Percentiles rank a stretch among this genome's conserved stretches.
Conservation (phyloP, 208 protist species). For the Acanthamoeba castellanii region DNA sequence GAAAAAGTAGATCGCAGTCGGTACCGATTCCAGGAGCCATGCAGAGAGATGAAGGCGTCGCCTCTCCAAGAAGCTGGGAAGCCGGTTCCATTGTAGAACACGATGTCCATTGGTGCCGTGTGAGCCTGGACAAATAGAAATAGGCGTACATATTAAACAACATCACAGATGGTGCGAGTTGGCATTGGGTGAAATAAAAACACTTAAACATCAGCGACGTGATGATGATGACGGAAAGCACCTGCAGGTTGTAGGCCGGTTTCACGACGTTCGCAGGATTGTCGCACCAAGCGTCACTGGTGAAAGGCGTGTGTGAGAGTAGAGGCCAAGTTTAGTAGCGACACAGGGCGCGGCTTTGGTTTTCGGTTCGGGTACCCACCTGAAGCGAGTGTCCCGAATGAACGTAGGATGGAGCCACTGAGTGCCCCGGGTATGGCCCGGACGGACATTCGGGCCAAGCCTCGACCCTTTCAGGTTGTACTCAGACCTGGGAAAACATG, state of each 20-base stretch:
- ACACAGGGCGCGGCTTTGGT: background rate
- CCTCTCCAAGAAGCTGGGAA: background rate
- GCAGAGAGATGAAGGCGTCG: conserved; percentile 46
- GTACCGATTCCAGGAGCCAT: conserved; percentile 55
- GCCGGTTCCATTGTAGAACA: conserved; percentile 11
- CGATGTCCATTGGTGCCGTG: conserved; percentile 39
- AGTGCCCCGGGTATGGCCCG: background rate
- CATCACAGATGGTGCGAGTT: too few species aligned
- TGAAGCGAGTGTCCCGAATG: background rate
- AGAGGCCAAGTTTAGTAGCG: background rate
- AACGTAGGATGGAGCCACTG: conserved; percentile 43
- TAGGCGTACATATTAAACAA: background rate
- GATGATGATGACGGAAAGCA: background rate
- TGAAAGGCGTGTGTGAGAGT: background rate
- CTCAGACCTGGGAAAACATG: background rate
- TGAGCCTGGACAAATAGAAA: background rate
- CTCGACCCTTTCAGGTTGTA: background rate
- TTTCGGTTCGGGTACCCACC: background rate
- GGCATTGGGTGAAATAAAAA: too few species aligned
- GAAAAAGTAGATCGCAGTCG: background rate
- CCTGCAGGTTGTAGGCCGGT: conserved; percentile 19
- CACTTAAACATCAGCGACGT: too few species aligned
- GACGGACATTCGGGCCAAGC: background rate
- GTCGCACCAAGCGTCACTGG: conserved; percentile 51
- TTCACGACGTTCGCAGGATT: conserved; percentile 1